Base-by-base conservation (phyloP, 1,284 basidiomycete genomes). In the Pseudozyma thailandica region DNA sequence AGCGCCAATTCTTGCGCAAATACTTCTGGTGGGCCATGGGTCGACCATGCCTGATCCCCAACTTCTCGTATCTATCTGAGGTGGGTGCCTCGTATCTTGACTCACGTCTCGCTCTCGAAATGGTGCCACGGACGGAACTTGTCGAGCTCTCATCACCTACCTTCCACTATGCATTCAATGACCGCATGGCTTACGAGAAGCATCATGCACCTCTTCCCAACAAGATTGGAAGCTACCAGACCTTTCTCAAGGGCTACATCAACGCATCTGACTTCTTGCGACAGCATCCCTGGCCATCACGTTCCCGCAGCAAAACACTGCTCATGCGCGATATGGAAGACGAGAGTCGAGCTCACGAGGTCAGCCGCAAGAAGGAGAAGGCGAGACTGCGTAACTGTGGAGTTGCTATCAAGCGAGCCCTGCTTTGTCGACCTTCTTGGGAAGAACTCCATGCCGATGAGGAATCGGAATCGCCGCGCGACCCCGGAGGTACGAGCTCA, bases 61-160 rank as follows among this genome's bases (percentile, higher is more conserved):
- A 78, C 49, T 82, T 82, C 30, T 82, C 80, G 4, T 78, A 78
- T 26, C 56, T 81, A 8, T 89, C 88, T 2, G 89, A 91, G 85
- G 92, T 92, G 2, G 93, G 93, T 4, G 93, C 93, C 16, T 94
- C 92, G 5, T 84, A 93, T 39, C 85, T 96, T 9, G 93, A 94
- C 76, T 86, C 87, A 50, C 88, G 91, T 13, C 86, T 96, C 30
- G 85, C 87, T 30, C 84, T 93, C 6, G 84, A 90, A 75, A 91
- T 96, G 60, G 93, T 96, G 4, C 93, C 93, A 35, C 88, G 88
- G 25, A 95, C 93, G 1, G 88, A 92, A 75, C 86, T 95, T 1
- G 91, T 92, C 25, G 90, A 90, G 0, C 85, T 95, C 31, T 90
- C 91, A 13, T 92, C 75, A 18, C 75, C 75, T 1, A 62, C 73